phyloP scores from a whole-genome alignment of 495 filamentous ascomycete genomes.

The Friedmanniomyces endolithicus region DNA sequence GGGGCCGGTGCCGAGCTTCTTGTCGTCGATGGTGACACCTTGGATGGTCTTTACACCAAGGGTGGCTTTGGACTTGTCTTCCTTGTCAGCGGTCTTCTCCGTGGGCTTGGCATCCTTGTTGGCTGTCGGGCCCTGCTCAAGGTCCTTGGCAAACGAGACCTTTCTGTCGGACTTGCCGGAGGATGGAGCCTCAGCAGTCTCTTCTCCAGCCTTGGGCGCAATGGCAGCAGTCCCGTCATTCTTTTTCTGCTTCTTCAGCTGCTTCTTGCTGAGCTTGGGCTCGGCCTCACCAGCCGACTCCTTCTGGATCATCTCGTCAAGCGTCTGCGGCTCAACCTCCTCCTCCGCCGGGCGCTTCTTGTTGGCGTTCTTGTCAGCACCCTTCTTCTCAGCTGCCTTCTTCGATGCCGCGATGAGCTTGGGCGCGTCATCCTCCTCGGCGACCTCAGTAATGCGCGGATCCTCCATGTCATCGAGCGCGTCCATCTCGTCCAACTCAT shows the following conservation, averaged over 20 bases:
- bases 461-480: conserved; percentile 69
- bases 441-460: conserved; percentile 73
- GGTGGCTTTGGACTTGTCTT: conserved; percentile 31
- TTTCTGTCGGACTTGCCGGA: conserved; percentile 70
- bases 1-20: conserved; percentile 73
- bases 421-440: conserved; percentile 59
- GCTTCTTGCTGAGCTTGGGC: conserved; percentile 75
- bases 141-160: conserved; percentile 96
- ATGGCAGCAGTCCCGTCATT: conserved; percentile 73
- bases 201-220: conserved; percentile 37
- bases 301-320: conserved; percentile 70
- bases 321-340: conserved; percentile 43
- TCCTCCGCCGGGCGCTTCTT: conserved; percentile 68
- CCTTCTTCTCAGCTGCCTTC: conserved; percentile 24
- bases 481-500: conserved; percentile 58
- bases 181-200: conserved; percentile 38
- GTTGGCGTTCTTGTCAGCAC: conserved; percentile 48
- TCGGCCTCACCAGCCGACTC: conserved; percentile 43
- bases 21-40: conserved; percentile 87
- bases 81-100: conserved; percentile 36
- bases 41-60: conserved; percentile 64
- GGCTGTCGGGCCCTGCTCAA: conserved; percentile 86
- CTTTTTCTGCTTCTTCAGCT: conserved; percentile 89
- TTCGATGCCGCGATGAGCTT: conserved; percentile 55
- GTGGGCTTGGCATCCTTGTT: conserved; percentile 36